These are phyloP conservation scores for Zancudomyces culisetae DNA, from an alignment of 371 early-diverging fungal genomes.

Conservation along the genomic window DNA sequence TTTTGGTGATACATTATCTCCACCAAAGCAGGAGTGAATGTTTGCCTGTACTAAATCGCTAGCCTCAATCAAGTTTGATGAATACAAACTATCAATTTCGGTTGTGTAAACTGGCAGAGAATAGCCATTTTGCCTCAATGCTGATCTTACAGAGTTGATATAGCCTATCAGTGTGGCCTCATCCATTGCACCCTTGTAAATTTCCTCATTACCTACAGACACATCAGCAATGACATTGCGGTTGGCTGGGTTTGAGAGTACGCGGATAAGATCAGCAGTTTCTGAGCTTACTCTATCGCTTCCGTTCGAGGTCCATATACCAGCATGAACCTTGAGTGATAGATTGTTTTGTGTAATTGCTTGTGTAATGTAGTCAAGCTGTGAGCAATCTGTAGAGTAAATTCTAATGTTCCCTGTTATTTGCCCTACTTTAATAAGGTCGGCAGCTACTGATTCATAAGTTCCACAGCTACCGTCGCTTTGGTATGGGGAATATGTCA, in stretches of 20 bases:
- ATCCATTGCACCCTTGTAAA: slow-evolving; percentile 14
- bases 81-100: slow-evolving; percentile 14
- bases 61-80: slow-evolving; percentile 8
- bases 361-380: slow-evolving; percentile 11
- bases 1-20: slow-evolving; percentile 4
- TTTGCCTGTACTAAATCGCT: slow-evolving; percentile 22
- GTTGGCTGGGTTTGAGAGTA: slow-evolving; percentile 9
- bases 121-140: slow-evolving; percentile 12
- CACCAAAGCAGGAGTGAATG: slow-evolving; percentile 18
- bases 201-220: slow-evolving; percentile 23
- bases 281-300: slow-evolving; percentile 11
- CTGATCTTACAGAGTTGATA: slow-evolving; percentile 13
- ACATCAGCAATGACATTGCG: slow-evolving; percentile 12
- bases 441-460: slow-evolving; percentile 4
- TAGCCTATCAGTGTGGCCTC: slow-evolving; percentile 15
- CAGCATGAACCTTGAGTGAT: slow-evolving; percentile 13
- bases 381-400: slow-evolving; percentile 25
- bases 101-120: slow-evolving; percentile 22
- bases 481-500: slow-evolving; percentile 24
- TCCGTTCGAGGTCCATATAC: slow-evolving; percentile 20
- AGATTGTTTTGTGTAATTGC: slow-evolving; percentile 14
- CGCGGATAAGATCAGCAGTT: slow-evolving; percentile 13
- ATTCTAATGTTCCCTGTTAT: slow-evolving; percentile 19
- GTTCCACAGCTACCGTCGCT: slow-evolving; percentile 19
- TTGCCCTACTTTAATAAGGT: slow-evolving; percentile 10